These are phyloP conservation scores for Gossypium longicalyx DNA, from an alignment of 345 rosid genomes.

Conservation along the genomic window DNA sequence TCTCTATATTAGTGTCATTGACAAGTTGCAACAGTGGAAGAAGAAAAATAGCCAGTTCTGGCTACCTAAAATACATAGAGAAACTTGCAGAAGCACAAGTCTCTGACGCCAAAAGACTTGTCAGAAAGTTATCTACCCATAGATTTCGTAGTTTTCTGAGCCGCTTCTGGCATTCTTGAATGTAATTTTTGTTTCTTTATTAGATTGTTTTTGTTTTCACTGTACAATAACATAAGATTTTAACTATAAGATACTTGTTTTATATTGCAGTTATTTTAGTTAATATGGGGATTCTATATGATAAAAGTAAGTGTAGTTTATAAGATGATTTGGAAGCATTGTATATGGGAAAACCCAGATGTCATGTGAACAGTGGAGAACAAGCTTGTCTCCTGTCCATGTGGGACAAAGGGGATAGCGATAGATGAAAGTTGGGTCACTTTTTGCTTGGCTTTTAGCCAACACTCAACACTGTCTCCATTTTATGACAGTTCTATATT, in stretches of 20 bases:
- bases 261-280: too few relatives aligned
- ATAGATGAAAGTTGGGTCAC: slow-evolving; percentile 28
- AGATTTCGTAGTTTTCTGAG: slow-evolving; percentile 61
- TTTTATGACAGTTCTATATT: not conserved
- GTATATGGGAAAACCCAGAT: slow-evolving; percentile 10
- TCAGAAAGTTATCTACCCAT: slow-evolving; percentile 67
- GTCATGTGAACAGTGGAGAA: slow-evolving; percentile 36
- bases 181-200: slow-evolving; percentile 8
- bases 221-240: not conserved
- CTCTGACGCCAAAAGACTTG: slow-evolving; percentile 77
- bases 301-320: too few relatives aligned
- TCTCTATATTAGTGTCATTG: slow-evolving; percentile 65
- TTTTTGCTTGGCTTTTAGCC: slow-evolving; percentile 26
- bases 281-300: too few relatives aligned
- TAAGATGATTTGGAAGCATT: not conserved
- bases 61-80: slow-evolving; percentile 73
- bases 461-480: not conserved
- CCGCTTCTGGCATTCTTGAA: slow-evolving; percentile 76
- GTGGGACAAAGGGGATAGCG: slow-evolving; percentile 25
- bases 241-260: not conserved
- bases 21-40: slow-evolving; percentile 70
- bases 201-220: not conserved
- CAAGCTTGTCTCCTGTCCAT: slow-evolving; percentile 23
- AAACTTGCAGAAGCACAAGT: slow-evolving; percentile 81
- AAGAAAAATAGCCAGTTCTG: slow-evolving; percentile 71